Evolutionary conservation across 768 basidiomycete genomes (phyloP), one percentile per base, ranked within the genome.

Genomic region (Termitomyces sp.): DNA sequence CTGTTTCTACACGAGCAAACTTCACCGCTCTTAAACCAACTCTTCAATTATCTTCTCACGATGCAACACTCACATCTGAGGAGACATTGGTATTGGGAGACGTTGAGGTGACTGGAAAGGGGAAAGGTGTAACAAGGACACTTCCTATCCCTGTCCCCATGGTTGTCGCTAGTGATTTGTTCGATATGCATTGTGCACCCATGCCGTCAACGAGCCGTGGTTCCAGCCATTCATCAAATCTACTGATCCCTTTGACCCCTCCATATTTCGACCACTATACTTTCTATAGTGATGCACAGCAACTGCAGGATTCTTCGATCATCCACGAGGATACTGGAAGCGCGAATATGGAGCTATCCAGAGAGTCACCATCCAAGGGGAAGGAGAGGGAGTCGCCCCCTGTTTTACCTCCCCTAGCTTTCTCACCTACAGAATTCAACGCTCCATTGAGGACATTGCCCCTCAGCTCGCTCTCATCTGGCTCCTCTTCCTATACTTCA

Each of bases 341-440:
- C 40, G 20, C 49, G 22, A 57, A 18, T 22, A 36, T 64, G 59
- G 54, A 60, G 53, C 16, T 55, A 56, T 49, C 61, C 62, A 16
- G 34, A 55, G 43, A 58, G 55, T 52, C 65, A 61, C n/a, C 56
- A 8, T 66, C 71, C 56, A 82, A 82, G 67, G 81, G 79, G 30
- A 91, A 87, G 73, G 84, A 79, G 64, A 88, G 81, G 71, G 85
- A 77, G 74, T 76, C 67, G 58, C 82, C 86, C 46, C 85, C 88
- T 57, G 76, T 76, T 67, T 77, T 89, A 59, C 87, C 89, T 58
- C 87, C 88, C 60, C 75, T 89, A 58, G 73, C 79, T 33, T 85
- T 91, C 65, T 76, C 82, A 51, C 75, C 82, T 32, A 74, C 86
- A 37, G 76, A 77, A 56, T 75, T 88, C 60, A 73, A 71, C 52